phyloP scores from a whole-genome alignment of 148 eudicot species.

The Silene conica region DNA sequence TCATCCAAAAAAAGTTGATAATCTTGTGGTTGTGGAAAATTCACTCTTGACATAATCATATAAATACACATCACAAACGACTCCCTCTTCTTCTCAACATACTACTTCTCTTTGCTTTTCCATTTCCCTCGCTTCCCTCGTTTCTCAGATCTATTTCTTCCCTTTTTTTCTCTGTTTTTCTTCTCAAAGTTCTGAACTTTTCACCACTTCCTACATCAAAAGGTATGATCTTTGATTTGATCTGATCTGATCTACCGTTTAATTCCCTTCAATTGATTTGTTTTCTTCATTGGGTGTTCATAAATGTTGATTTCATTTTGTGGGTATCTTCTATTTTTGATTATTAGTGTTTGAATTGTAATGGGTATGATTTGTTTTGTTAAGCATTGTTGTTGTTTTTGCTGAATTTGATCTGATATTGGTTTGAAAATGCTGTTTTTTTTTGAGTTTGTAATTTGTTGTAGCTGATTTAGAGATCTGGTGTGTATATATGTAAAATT shows the following conservation, averaged over 20 bases:
- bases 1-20: too few species aligned
- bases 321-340: constrained; percentile 15
- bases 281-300: background rate
- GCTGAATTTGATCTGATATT: background rate
- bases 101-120: background rate
- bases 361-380: constrained; percentile 8
- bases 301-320: background rate
- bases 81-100: background rate
- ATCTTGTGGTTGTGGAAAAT: background rate
- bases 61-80: background rate
- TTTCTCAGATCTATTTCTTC: constrained; percentile 4
- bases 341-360: constrained; percentile 2
- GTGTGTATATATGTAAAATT: background rate
- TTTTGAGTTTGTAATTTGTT: background rate
- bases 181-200: constrained; percentile 13
- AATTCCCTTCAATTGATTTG: background rate
- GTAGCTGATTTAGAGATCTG: constrained; percentile 15
- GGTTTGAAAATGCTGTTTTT: background rate
- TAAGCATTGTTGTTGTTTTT: constrained; percentile 17
- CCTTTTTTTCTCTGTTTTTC: background rate
- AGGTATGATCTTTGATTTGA: constrained; percentile 20
- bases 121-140: background rate
- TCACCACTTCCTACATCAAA: background rate
- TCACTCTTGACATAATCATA: background rate
- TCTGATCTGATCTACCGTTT: constrained; percentile 1